Percentiles rank a stretch among this genome's conserved stretches.
Evolutionary conservation across 176 grass and related monocot species (phyloP).

Genomic region (Tuctoria greenei): DNA sequence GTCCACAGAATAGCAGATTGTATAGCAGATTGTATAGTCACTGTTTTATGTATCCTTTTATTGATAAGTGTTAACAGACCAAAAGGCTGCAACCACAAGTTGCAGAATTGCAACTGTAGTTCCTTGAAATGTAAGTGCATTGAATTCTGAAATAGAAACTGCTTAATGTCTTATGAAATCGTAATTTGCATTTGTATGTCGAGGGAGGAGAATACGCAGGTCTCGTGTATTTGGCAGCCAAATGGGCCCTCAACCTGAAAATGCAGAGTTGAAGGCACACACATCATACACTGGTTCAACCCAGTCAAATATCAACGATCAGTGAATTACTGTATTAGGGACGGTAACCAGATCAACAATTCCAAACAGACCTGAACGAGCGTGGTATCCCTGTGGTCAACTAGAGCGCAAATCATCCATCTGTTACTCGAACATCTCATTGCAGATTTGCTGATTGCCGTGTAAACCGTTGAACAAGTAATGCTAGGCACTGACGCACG

Average conservation of each 20-base stretch:
- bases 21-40: too few relatives aligned
- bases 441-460: not conserved
- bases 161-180: not conserved
- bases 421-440: not conserved
- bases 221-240: too few relatives aligned
- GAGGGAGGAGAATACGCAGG: not conserved
- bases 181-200: too few relatives aligned
- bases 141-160: not conserved
- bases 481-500: not conserved
- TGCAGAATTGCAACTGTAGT: not conserved
- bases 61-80: too few relatives aligned
- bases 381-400: not conserved
- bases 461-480: not conserved
- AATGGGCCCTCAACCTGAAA: too few relatives aligned
- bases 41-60: too few relatives aligned
- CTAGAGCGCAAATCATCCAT: not conserved
- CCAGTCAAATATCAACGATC: not conserved
- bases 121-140: not conserved
- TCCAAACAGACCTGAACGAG: not conserved
- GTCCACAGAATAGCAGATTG: too few relatives aligned
- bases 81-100: too few relatives aligned
- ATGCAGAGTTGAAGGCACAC: too few relatives aligned
- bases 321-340: not conserved
- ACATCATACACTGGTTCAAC: not conserved
- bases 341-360: slow-evolving; percentile 4